Evolutionary conservation across 176 grass and related monocot genomes (phyloP).

Genomic region (Bolboschoenus planiculmis): DNA sequence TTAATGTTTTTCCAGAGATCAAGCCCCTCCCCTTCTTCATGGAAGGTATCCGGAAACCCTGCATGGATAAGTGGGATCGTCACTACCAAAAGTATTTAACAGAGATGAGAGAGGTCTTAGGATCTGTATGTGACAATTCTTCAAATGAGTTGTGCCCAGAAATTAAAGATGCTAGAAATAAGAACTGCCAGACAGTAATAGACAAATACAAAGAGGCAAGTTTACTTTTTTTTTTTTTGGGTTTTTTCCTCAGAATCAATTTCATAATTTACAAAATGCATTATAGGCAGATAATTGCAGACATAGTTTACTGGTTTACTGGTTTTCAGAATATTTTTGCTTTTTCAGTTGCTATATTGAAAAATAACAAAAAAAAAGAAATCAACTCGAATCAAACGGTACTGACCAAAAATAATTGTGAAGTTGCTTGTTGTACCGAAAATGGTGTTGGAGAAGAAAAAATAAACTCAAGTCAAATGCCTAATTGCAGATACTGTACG

Average conservation of each 20-base stretch:
- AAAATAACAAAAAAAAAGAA: background rate
- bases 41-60: background rate
- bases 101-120: constrained; percentile 14
- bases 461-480: background rate
- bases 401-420: background rate
- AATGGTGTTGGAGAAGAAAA: background rate
- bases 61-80: background rate
- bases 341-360: background rate
- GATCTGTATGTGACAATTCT: background rate
- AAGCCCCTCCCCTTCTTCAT: constrained; percentile 27
- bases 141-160: background rate
- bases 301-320: too few relatives aligned
- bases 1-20: constrained; percentile 37
- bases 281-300: too few relatives aligned
- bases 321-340: background rate
- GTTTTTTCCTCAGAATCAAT: background rate
- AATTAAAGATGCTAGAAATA: constrained; percentile 8
- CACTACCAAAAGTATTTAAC: constrained; percentile 26
- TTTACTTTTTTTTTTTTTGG: background rate
- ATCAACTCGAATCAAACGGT: background rate
- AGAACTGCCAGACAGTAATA: constrained; percentile 29
- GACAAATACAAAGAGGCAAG: constrained; percentile 48
- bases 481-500: constrained; percentile 40
- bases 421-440: background rate
- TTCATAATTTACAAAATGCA: background rate